phyloP scores from a whole-genome alignment of 805 yeast species.

The Metahyphopichia silvanorum region DNA sequence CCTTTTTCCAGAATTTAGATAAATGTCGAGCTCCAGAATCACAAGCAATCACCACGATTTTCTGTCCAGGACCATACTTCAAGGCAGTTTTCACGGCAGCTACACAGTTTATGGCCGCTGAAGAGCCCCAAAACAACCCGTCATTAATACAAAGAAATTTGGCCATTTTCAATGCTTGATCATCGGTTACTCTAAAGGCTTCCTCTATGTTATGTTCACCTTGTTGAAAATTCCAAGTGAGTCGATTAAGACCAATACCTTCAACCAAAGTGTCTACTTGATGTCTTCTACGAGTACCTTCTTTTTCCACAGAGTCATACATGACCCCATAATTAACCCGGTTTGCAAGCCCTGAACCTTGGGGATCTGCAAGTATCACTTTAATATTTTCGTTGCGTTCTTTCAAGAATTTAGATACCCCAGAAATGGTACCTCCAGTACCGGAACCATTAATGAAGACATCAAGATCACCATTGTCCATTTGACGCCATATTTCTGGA shows the following conservation, averaged over 20 bases:
- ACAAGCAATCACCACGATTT: conserved; percentile 81
- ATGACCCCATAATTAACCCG: conserved; percentile 86
- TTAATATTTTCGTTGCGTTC: conserved; percentile 43
- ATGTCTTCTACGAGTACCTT: conserved; percentile 91
- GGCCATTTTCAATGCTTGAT: conserved; percentile 86
- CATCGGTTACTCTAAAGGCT: conserved; percentile 75
- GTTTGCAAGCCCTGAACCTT: conserved; percentile 89
- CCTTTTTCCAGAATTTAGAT: conserved; percentile 87
- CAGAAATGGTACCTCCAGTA: conserved; percentile 95
- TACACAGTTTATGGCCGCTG: conserved; percentile 91
- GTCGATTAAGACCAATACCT: conserved; percentile 87
- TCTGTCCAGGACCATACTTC: conserved; percentile 52
- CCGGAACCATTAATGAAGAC: conserved; percentile 90
- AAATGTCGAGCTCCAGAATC: conserved; percentile 90
- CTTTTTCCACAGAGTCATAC: conserved; percentile 86
- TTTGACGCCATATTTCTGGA: conserved; percentile 84
- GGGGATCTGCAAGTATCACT: conserved; percentile 87
- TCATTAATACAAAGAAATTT: conserved; percentile 74
- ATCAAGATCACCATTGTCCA: conserved; percentile 55
- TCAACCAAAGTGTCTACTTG: conserved; percentile 95
- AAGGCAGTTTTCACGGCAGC: conserved; percentile 66
- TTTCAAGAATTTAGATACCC: conserved; percentile 80
- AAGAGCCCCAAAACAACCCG: conserved; percentile 88
- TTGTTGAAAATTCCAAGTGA: conserved; percentile 74
- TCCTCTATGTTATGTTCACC: conserved; percentile 75